Conservation (phyloP, 352 stramenopile genomes). For the Globisporangium splendens region DNA sequence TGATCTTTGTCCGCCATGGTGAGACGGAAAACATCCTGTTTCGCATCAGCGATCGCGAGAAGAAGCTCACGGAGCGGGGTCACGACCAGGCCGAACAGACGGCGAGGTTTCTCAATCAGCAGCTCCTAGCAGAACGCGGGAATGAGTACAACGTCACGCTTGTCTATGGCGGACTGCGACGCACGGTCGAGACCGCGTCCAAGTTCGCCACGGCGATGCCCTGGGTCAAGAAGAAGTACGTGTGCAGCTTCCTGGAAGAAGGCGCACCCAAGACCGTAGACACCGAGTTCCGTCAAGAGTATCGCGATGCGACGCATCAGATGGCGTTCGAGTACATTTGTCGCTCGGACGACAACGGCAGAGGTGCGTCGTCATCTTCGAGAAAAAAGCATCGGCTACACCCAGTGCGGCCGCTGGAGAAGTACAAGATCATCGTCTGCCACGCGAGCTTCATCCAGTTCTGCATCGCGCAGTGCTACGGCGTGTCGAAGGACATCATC, state of each 20-base stretch:
- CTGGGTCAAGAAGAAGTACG: slow-evolving; percentile 55
- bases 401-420: slow-evolving; percentile 30
- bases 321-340: slow-evolving; percentile 75
- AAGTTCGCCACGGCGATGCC: slow-evolving; percentile 58
- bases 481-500: slow-evolving; percentile 70
- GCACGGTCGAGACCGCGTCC: slow-evolving; percentile 65
- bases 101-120: slow-evolving; percentile 41
- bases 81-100: slow-evolving; percentile 55
- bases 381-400: slow-evolving; percentile 12
- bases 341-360: slow-evolving; percentile 30
- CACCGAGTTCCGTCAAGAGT: slow-evolving; percentile 54
- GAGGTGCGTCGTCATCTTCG: neutral
- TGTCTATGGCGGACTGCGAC: slow-evolving; percentile 62
- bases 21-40: slow-evolving; percentile 87
- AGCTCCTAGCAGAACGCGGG: slow-evolving; percentile 27
- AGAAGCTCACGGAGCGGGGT: slow-evolving; percentile 58
- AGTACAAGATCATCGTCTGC: slow-evolving; percentile 70
- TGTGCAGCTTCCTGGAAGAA: slow-evolving; percentile 74
- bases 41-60: slow-evolving; percentile 64
- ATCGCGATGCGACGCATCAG: slow-evolving; percentile 71
- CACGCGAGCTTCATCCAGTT: slow-evolving; percentile 81
- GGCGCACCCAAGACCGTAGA: slow-evolving; percentile 58
- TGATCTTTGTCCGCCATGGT: slow-evolving; percentile 73
- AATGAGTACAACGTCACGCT: slow-evolving; percentile 46
- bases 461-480: slow-evolving; percentile 60